These are phyloP conservation scores for Gossypium schwendimanii DNA, from an alignment of 441 rosid species.

Conservation along the genomic window DNA sequence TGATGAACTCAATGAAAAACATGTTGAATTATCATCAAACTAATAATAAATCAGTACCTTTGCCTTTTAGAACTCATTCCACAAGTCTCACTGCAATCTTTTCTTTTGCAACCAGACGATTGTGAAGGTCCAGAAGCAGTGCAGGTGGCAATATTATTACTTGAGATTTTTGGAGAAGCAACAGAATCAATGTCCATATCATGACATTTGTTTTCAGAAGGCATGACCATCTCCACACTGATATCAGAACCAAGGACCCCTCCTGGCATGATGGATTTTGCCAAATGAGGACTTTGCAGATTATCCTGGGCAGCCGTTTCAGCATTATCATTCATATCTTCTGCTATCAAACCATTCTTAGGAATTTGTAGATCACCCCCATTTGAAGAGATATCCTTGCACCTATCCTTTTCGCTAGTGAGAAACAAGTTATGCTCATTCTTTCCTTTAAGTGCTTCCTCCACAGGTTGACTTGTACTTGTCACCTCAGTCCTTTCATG, in stretches of 20 bases:
- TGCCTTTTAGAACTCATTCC: constrained; percentile 27
- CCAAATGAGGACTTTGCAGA: constrained; percentile 13
- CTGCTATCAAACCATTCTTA: not conserved
- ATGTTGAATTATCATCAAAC: not conserved
- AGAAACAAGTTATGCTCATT: not conserved
- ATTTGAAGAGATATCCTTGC: constrained; percentile 2
- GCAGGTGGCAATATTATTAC: constrained; percentile 12
- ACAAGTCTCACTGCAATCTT: constrained; percentile 16
- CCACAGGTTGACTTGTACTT: not conserved
- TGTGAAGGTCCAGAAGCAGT: constrained; percentile 9
- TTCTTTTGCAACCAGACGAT: constrained; percentile 9
- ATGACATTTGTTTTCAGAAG: constrained; percentile 25
- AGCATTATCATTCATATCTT: constrained; percentile 12
- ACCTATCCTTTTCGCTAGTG: not conserved
- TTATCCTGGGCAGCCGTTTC: constrained; percentile 12
- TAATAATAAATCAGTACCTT: constrained; percentile 33
- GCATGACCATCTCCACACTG: constrained; percentile 19
- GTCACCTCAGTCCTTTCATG: not conserved
- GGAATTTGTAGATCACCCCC: not conserved
- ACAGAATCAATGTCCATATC: constrained; percentile 21
- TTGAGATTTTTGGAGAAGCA: constrained; percentile 16
- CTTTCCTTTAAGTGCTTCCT: not conserved
- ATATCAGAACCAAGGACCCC: constrained; percentile 14
- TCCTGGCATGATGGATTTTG: constrained; percentile 8
- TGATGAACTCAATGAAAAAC: not conserved